These are phyloP conservation scores for Arthrobotrys musiformis DNA, from an alignment of 2,329 filamentous ascomycete genomes.

Conservation along the genomic window DNA sequence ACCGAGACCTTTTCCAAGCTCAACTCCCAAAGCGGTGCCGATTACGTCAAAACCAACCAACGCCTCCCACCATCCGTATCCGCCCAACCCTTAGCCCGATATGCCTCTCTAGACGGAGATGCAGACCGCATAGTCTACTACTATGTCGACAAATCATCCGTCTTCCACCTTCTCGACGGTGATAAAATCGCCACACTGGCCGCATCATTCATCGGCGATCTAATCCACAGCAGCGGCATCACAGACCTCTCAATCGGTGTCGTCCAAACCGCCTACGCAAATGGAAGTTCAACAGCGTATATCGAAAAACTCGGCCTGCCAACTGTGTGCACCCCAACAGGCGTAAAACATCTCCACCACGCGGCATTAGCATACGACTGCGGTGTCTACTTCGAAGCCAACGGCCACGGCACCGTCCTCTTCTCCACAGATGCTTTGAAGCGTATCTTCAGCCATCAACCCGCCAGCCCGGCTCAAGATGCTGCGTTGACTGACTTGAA, in stretches of 20 bases:
- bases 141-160: slow-evolving; percentile 81
- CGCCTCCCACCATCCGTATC: slow-evolving; percentile 85
- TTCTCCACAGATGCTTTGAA: slow-evolving; percentile 87
- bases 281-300: slow-evolving; percentile 92
- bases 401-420: slow-evolving; percentile 95
- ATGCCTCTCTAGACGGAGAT: slow-evolving; percentile 92
- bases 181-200: slow-evolving; percentile 96
- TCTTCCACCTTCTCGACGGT: slow-evolving; percentile 92
- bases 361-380: slow-evolving; percentile 95
- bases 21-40: slow-evolving; percentile 93
- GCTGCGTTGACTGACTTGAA: slow-evolving; percentile 85
- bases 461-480: slow-evolving; percentile 90
- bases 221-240: slow-evolving; percentile 81
- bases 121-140: slow-evolving; percentile 97
- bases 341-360: slow-evolving; percentile 97
- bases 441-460: slow-evolving; percentile 77
- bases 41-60: slow-evolving; percentile 97
- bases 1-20: slow-evolving; percentile 88
- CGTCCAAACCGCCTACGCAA: slow-evolving; percentile 97
- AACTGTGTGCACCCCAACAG: slow-evolving; percentile 91
- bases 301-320: slow-evolving; percentile 88
- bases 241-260: slow-evolving; percentile 88
- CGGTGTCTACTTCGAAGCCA: slow-evolving; percentile 98
- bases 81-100: slow-evolving; percentile 78
- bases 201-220: slow-evolving; percentile 90